These are phyloP conservation scores for Chlorella sp. DNA, from an alignment of 139 green algal genomes.

Conservation along the genomic window DNA sequence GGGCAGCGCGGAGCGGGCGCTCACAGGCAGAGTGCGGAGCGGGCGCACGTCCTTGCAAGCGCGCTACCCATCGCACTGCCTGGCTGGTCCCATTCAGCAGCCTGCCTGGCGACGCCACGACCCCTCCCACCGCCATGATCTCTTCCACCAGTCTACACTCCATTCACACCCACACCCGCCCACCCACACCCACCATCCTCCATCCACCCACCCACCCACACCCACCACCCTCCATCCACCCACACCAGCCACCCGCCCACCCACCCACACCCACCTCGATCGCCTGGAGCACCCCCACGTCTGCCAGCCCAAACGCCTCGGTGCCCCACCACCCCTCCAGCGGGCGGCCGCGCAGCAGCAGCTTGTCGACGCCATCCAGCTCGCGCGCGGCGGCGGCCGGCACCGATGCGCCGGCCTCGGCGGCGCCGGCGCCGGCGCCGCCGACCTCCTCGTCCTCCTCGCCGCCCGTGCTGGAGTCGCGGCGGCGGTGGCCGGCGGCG, in stretches of 20 bases:
- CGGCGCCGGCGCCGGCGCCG: too few species aligned
- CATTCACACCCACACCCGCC: neutral
- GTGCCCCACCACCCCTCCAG: constrained; percentile 56
- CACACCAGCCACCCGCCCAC: neutral
- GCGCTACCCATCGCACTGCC: too few species aligned
- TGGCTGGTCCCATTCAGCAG: too few species aligned
- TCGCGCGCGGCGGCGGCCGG: neutral
- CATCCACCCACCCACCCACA: neutral
- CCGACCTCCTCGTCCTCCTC: too few species aligned
- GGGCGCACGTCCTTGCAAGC: too few species aligned
- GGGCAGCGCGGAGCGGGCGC: too few species aligned
- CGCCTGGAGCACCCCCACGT: constrained; percentile 59
- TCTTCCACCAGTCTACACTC: neutral
- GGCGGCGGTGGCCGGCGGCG: too few species aligned
- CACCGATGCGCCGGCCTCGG: too few species aligned
- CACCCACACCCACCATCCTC: neutral
- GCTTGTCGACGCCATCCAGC: constrained; percentile 23
- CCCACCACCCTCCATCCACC: neutral
- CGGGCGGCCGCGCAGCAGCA: constrained; percentile 42
- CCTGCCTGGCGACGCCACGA: neutral
- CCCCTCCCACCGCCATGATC: neutral
- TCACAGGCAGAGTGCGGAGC: too few species aligned
- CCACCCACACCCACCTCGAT: constrained; percentile 35
- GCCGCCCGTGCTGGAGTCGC: too few species aligned
- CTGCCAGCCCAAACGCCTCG: constrained; percentile 63